Evolutionary conservation across 2,329 filamentous ascomycete species (phyloP).

Genomic region (Fusarium sp.): DNA sequence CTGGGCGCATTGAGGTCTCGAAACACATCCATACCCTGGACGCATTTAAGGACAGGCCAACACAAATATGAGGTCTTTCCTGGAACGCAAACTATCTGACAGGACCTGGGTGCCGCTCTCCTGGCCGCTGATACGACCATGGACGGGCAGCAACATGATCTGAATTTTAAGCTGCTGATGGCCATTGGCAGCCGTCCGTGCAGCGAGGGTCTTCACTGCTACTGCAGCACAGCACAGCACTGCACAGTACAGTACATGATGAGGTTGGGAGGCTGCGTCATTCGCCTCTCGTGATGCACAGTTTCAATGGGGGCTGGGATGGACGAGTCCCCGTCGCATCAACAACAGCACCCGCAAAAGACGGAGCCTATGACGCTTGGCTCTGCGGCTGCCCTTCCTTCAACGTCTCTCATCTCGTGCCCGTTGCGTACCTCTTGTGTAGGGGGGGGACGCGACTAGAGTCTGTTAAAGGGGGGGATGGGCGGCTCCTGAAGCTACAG

Average conservation of each 20-base stretch:
- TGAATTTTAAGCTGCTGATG: slow-evolving; percentile 1
- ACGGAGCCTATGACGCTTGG: slow-evolving; percentile 35
- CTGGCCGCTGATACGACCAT: not conserved
- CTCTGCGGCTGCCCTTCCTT: slow-evolving; percentile 8
- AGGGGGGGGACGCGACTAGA: not conserved
- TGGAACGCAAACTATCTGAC: not conserved
- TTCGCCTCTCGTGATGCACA: slow-evolving; percentile 31
- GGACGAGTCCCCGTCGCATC: slow-evolving; percentile 30
- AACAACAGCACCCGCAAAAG: slow-evolving; percentile 32
- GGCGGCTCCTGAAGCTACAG: slow-evolving; percentile 13
- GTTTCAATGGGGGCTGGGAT: slow-evolving; percentile 31
- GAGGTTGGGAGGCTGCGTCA: slow-evolving; percentile 12
- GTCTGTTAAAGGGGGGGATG: slow-evolving; percentile 2
- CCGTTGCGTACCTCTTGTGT: not conserved
- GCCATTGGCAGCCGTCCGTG: slow-evolving; percentile 31
- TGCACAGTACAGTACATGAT: not conserved
- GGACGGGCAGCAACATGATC: slow-evolving; percentile 2
- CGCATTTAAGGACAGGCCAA: slow-evolving; percentile 18
- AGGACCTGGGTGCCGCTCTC: not conserved
- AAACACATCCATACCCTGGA: slow-evolving; percentile 20
- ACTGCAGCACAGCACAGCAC: not conserved
- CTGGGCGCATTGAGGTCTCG: slow-evolving; percentile 19
- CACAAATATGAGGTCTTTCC: slow-evolving; percentile 3
- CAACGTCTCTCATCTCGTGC: slow-evolving; percentile 9
- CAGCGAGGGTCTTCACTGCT: not conserved